phyloP scores from a whole-genome alignment of 1,284 basidiomycete species.

The Trichosporon coremiiforme region DNA sequence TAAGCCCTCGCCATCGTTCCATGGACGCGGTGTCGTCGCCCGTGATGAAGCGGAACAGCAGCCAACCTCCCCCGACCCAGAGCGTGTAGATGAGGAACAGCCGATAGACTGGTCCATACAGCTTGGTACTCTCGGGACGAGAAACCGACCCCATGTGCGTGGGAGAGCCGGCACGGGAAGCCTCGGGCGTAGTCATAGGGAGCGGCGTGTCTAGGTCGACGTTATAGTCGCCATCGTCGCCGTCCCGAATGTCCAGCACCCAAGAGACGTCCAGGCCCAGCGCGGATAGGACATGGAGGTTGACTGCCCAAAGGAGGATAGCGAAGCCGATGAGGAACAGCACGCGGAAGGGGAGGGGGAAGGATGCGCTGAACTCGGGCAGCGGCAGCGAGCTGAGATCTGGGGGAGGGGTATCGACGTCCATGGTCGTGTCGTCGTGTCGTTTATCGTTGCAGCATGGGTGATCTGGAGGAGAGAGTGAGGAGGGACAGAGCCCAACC shows the following conservation, averaged over 20 bases:
- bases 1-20: conserved; percentile 74
- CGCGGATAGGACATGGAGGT: conserved; percentile 75
- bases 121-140: conserved; percentile 20
- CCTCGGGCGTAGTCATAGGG: conserved; percentile 8
- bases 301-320: conserved; percentile 78
- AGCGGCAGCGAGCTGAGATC: conserved; percentile 34
- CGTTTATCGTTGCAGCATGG: conserved; percentile 19
- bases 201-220: conserved; percentile 20
- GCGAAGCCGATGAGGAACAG: conserved; percentile 71
- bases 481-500: conserved; percentile 17
- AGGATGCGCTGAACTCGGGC: conserved; percentile 63
- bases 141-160: background rate
- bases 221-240: conserved; percentile 26
- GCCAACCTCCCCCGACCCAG: conserved; percentile 69
- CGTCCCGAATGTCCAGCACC: conserved; percentile 60
- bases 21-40: conserved; percentile 64
- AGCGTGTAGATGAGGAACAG: conserved; percentile 65
- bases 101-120: conserved; percentile 69
- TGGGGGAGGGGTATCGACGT: conserved; percentile 53
- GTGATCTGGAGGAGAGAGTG: background rate
- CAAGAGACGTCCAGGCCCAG: conserved; percentile 73
- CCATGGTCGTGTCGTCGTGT: conserved; percentile 39
- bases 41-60: conserved; percentile 65
- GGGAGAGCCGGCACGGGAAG: background rate
- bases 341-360: conserved; percentile 80